Percentiles rank a stretch among this genome's conserved stretches.
These are phyloP conservation scores for Alternaria sp. DNA, from an alignment of 2,329 filamentous ascomycete genomes.

Conservation along the genomic window DNA sequence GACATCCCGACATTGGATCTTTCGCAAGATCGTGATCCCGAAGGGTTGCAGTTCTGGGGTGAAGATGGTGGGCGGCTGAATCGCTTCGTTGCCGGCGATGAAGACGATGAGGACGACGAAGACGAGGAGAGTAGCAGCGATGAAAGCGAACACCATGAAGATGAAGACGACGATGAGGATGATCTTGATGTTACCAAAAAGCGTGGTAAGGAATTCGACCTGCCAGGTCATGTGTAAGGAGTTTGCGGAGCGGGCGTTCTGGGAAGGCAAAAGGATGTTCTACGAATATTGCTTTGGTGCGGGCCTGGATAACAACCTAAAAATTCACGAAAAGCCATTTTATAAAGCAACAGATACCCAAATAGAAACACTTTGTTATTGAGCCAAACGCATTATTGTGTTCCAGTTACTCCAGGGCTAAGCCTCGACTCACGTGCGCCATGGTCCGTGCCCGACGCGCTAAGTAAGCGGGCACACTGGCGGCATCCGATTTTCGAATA, in stretches of 20 bases:
- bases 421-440: slow-evolving; percentile 7
- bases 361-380: not conserved
- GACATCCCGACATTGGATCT: slow-evolving; percentile 42
- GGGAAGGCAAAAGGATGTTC: slow-evolving; percentile 2
- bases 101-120: slow-evolving; percentile 40
- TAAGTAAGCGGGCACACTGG: slow-evolving; percentile 27
- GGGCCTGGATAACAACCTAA: not conserved
- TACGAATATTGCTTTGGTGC: not conserved
- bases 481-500: slow-evolving; percentile 24
- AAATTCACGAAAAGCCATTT: not conserved
- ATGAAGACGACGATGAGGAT: slow-evolving; percentile 37
- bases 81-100: slow-evolving; percentile 29
- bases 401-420: not conserved
- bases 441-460: slow-evolving; percentile 11
- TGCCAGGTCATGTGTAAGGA: slow-evolving; percentile 47
- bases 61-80: slow-evolving; percentile 36
- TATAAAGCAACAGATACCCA: slow-evolving; percentile 8
- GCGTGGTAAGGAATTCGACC: slow-evolving; percentile 38
- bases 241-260: slow-evolving; percentile 20
- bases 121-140: slow-evolving; percentile 45
- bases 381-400: not conserved
- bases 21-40: slow-evolving; percentile 33
- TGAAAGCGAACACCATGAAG: slow-evolving; percentile 43
- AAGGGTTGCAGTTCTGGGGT: slow-evolving; percentile 43
- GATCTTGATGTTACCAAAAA: slow-evolving; percentile 32